Evolutionary conservation across 2,329 filamentous ascomycete genomes (phyloP).

Genomic region (Fusarium bulbicola): DNA sequence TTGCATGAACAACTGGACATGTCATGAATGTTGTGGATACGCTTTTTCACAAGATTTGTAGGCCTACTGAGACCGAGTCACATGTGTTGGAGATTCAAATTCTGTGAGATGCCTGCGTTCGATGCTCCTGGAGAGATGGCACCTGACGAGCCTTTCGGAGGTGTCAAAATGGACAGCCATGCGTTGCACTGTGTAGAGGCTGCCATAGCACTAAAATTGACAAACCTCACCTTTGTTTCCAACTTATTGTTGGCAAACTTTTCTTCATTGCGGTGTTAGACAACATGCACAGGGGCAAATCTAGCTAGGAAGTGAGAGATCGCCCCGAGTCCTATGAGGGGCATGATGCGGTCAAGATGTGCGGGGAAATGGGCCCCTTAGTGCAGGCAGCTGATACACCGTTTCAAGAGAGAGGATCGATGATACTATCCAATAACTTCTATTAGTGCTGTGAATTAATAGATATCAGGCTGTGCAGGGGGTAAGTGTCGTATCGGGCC

Average conservation of each 20-base stretch:
- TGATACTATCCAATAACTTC: fast-evolving
- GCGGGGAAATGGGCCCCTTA: no score
- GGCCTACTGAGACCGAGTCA: no score
- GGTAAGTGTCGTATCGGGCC: fast-evolving
- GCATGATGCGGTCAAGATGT: background rate
- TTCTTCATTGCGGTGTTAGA: background rate
- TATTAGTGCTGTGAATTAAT: background rate
- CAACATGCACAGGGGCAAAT: background rate
- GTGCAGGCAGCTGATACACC: no score
- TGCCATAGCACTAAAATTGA: background rate
- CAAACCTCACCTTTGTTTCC: background rate
- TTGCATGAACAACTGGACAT: background rate
- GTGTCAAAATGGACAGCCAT: no score
- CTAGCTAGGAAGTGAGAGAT: background rate
- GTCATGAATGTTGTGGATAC: background rate
- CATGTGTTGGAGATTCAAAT: background rate
- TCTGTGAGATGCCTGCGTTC: background rate
- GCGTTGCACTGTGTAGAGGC: fast-evolving
- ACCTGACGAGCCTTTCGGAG: fast-evolving
- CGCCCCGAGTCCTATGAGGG: background rate
- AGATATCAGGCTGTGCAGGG: no score
- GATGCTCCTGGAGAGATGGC: background rate
- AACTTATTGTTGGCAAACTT: background rate
- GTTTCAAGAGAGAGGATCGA: no score
- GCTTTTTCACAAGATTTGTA: fast-evolving